Evolutionary conservation across 2,329 filamentous ascomycete genomes (phyloP).

Genomic region (Orbilia brochopaga): DNA sequence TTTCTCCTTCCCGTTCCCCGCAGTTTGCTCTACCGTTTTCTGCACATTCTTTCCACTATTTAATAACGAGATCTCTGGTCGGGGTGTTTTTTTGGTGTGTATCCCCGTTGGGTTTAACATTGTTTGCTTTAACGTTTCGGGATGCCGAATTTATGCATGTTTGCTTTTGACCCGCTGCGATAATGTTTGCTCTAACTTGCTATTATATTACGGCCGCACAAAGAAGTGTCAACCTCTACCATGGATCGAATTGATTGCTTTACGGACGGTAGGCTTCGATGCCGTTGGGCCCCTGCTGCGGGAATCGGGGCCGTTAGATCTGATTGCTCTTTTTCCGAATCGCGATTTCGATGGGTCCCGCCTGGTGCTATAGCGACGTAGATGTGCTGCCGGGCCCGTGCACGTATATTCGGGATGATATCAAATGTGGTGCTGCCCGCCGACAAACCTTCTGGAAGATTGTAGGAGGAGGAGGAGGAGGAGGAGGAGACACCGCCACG

Average conservation of each 20-base stretch:
- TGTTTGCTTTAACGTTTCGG: constrained; percentile 3
- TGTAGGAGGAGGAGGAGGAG: too few relatives aligned
- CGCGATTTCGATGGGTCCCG: background rate
- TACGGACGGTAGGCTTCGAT: background rate
- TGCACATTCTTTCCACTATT: too few relatives aligned
- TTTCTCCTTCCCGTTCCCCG: constrained; percentile 4
- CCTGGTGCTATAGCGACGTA: too few relatives aligned
- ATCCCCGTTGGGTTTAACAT: constrained; percentile 1
- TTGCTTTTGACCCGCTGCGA: background rate
- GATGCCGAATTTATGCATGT: background rate
- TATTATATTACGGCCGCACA: constrained; percentile 1
- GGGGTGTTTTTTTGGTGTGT: background rate
- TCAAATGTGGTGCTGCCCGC: too few relatives aligned
- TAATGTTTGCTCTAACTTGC: constrained; percentile 4
- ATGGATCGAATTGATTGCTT: background rate
- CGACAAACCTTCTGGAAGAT: too few relatives aligned
- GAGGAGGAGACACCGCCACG: too few relatives aligned
- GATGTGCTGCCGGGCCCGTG: too few relatives aligned
- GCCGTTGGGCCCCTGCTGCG: background rate
- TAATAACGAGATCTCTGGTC: background rate
- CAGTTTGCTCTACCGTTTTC: background rate
- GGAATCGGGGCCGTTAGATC: constrained; percentile 4
- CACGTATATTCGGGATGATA: too few relatives aligned
- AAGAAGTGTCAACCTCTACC: background rate
- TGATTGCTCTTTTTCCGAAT: background rate